These are phyloP conservation scores for Quercus tomentella DNA, from an alignment of 331 rosid genomes.

Conservation along the genomic window DNA sequence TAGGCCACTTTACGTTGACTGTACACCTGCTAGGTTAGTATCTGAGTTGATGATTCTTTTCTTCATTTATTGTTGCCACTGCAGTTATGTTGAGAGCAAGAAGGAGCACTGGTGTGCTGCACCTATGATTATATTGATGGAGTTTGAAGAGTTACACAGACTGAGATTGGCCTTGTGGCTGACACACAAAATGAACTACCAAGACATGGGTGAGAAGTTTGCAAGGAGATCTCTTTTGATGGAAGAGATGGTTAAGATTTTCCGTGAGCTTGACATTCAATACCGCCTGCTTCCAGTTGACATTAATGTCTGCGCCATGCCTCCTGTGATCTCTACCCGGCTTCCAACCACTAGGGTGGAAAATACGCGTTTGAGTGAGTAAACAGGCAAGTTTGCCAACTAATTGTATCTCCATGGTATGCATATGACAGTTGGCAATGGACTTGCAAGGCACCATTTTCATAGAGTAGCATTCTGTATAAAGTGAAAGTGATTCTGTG, in stretches of 20 bases:
- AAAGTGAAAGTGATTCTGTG: neutral
- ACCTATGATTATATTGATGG: conserved; percentile 58
- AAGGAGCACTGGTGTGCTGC: conserved; percentile 85
- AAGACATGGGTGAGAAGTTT: conserved; percentile 79
- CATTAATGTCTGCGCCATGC: conserved; percentile 52
- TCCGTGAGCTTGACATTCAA: conserved; percentile 73
- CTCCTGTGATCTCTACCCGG: conserved; percentile 41
- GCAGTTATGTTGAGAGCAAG: conserved; percentile 75
- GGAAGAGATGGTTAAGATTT: conserved; percentile 74
- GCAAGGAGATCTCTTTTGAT: conserved; percentile 54
- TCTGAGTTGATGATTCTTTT: conserved; percentile 5
- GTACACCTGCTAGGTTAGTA: neutral
- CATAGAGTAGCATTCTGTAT: conserved; percentile 21
- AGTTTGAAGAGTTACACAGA: conserved; percentile 44
- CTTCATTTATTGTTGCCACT: neutral
- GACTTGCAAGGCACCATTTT: neutral
- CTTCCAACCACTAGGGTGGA: conserved; percentile 50
- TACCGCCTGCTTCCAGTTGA: conserved; percentile 73
- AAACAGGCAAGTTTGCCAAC: neutral
- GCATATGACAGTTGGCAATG: neutral
- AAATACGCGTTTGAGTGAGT: conserved; percentile 31
- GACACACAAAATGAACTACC: conserved; percentile 80
- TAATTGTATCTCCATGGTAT: neutral
- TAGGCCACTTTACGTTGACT: neutral
- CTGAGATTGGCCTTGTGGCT: conserved; percentile 67